Conservation (phyloP, 441 rosid genomes). For the Dalechampia spathulata region DNA sequence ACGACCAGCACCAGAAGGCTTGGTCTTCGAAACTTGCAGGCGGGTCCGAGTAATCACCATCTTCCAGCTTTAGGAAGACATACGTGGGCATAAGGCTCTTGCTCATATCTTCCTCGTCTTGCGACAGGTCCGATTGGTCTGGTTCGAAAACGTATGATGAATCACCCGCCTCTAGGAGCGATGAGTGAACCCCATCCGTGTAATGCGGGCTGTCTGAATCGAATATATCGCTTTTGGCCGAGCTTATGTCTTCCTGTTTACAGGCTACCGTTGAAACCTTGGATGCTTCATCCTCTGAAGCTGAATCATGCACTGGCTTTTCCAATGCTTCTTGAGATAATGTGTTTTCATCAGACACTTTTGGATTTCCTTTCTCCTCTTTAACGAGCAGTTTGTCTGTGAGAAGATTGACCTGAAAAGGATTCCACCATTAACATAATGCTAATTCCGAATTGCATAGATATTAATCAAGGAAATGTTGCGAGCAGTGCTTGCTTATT, state of each 20-base stretch:
- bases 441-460: slow-evolving; percentile 3
- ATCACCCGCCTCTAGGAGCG: slow-evolving; percentile 46
- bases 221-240: slow-evolving; percentile 45
- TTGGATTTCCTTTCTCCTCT: slow-evolving; percentile 27
- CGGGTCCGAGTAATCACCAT: slow-evolving; percentile 31
- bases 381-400: slow-evolving; percentile 31
- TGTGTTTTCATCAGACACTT: slow-evolving; percentile 22
- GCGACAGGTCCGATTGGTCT: slow-evolving; percentile 53
- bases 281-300: slow-evolving; percentile 33
- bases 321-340: slow-evolving; percentile 24
- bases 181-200: slow-evolving; percentile 43
- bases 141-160: slow-evolving; percentile 46
- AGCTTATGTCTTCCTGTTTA: slow-evolving; percentile 48
- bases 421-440: not conserved
- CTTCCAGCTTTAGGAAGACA: slow-evolving; percentile 46
- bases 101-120: slow-evolving; percentile 56
- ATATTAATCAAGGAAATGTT: too few relatives aligned
- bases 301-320: slow-evolving; percentile 25
- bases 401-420: slow-evolving; percentile 38
- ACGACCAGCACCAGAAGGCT: slow-evolving; percentile 61
- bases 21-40: slow-evolving; percentile 46
- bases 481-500: too few relatives aligned
- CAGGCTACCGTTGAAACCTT: slow-evolving; percentile 28
- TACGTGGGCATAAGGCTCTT: slow-evolving; percentile 26
- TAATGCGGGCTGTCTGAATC: slow-evolving; percentile 68